These are phyloP conservation scores for Aspergillus sclerotioniger DNA, from an alignment of 495 filamentous ascomycete genomes.

Conservation along the genomic window DNA sequence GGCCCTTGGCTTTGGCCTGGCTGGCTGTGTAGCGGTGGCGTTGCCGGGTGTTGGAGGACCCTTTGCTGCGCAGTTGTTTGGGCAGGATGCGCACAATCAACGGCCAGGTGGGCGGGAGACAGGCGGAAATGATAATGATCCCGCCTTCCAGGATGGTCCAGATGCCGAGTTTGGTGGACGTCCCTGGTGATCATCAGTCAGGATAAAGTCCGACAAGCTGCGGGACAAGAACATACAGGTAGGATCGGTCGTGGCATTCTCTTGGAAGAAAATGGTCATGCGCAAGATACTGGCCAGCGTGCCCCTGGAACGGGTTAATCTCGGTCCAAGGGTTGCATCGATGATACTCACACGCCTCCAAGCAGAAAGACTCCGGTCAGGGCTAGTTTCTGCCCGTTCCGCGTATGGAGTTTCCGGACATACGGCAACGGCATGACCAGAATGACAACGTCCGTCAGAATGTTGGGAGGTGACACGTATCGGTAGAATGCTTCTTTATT, in stretches of 20 bases:
- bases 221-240: conserved; percentile 18
- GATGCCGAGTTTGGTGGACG: conserved; percentile 24
- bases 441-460: conserved; percentile 36
- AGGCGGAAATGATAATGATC: conserved; percentile 26
- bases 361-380: conserved; percentile 28
- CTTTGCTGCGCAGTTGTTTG: conserved; percentile 1
- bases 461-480: conserved; percentile 29
- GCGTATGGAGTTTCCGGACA: conserved; percentile 32
- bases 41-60: conserved; percentile 9
- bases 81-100: conserved; percentile 18
- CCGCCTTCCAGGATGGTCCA: conserved; percentile 23
- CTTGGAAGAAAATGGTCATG: conserved; percentile 18
- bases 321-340: neutral
- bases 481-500: conserved; percentile 31
- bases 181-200: conserved; percentile 14
- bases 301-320: conserved; percentile 12
- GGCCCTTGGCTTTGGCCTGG: conserved; percentile 4
- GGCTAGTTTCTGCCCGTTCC: conserved; percentile 22
- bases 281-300: conserved; percentile 24
- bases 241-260: conserved; percentile 13
- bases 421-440: conserved; percentile 46
- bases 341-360: conserved; percentile 25
- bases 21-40: conserved; percentile 11
- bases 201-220: too few species aligned
- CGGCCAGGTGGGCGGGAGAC: conserved; percentile 28